Base-by-base conservation (phyloP, 2,329 filamentous ascomycete genomes). In the Fusarium stilboides region DNA sequence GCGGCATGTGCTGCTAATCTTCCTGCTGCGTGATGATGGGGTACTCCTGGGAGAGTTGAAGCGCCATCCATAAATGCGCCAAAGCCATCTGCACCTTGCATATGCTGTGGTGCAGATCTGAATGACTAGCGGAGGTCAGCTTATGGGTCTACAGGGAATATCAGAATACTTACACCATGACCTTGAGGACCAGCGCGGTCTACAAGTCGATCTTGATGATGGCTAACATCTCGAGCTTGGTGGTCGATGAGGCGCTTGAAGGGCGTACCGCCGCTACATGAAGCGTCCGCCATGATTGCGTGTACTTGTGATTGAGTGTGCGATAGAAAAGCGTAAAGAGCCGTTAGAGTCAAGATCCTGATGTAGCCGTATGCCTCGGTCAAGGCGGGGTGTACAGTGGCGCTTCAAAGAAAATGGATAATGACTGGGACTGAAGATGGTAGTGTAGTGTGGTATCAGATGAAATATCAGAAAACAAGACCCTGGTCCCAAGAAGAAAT, bases 161-260 rank as follows among this genome's bases (percentile, higher is more conserved):
- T 5, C 22, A 24, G 36, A 17, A 9, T 40, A 72, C 78, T 73
- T 75, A 81, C 80, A 62, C 71, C 69, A 47, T 74, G 74, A 20
- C 73, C 62, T 39, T 75, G 74, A 24, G 71, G 57, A 33, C 72
- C 73, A n/a, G 70, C 53, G 56, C 74, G 75, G 61, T 77, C 73
- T 52, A 78, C 68, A 19, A 81, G 70, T n/a, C 80, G 76, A 64
- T 82, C 80, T 65, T 82, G 80, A 17, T 81, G 81, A 52, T 79
- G 78, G 68, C 79, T 80, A 49, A 77, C 75, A 70, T 83, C 81
- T 44, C 78, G 77, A n/a, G 76, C 75, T 51, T 83, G 80, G 39
- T 83, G 80, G 10, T 83, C 80, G 20, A 81, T 71, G 42, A 83
- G 76, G 14, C 77, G 79, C 75, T 83, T 83, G 57, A 83, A 82